Evolutionary conservation across 2,329 filamentous ascomycete species (phyloP), one percentile per base, ranked within the genome.

Genomic region (Penicillium hordei): DNA sequence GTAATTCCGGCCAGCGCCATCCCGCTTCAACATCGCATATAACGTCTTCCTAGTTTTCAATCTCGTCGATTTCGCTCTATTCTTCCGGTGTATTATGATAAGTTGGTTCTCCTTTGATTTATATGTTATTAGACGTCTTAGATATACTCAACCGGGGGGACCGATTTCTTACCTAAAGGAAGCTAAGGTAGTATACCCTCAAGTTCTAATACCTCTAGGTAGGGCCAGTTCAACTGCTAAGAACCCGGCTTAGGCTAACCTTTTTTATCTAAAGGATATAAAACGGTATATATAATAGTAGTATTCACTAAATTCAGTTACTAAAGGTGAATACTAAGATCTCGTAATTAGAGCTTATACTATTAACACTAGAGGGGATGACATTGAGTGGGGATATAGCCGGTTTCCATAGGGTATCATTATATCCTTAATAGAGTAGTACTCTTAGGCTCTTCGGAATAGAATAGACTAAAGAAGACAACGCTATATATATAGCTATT

Each of bases 401-500:
- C 21, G 23, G 34, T 19, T 50, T 50, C 34, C 48, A 50, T 10
- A 17, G 34, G 34, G 23, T 25, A 29, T 50, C 48, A 7, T 15
- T n/a, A 9, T 29, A 10, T 15, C 25, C 48, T 21, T 40, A 5
- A 31, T 29, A 40, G 36, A 29, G 21, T 31, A 50, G 34, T 10
- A 40, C 34, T 38, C 48, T 38, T 40, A 40, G 48, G 23, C 48
- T 50, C 25, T 31, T 50, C 7, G 48, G 48, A 45, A 52, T 36
- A n/a, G 43, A 42, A 19, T 15, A 34, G 40, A 40, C 13, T 10
- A 36, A 10, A 21, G 55, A 57, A 52, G 45, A 39, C 17, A 50
- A 29, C 48, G 50, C 56, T 58, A 58, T 42, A 52, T 58, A 58
- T 42, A 52, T 46, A 34, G 43, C n/a, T 27, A 45, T 56, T 21